Evolutionary conservation across 306 rosid genomes (phyloP), one percentile per base, ranked within the genome.

Genomic region (Fagus crenata): DNA sequence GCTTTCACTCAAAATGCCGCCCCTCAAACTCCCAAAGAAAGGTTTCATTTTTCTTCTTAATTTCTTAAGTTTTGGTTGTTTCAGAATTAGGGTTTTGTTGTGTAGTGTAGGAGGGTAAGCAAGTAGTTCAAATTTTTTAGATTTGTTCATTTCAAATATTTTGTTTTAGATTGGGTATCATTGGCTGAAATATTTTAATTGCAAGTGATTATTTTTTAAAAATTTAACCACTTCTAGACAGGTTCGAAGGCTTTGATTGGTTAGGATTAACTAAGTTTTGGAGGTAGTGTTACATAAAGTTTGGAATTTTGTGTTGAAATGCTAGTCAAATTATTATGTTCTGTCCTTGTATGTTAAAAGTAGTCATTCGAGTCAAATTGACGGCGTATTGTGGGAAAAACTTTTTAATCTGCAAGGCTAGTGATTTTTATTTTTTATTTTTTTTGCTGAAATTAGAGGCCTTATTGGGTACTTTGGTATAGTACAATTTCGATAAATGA

Each of bases 1-100:
- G 28, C 35, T 69, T 82, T 68, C 60, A 37, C 75, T n/a, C 84
- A 81, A 60, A 81, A 60, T 81, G 80, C 78, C 28, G 32, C 88
- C 71, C 68, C 89, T 32, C 81, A 77, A 74, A 35, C 73, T 1
- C 81, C 89, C 49, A 85, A 83, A 80, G 86, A 87, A 78, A 91
- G 90, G 96, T 91, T 35, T 0, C 33, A 6, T 54, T 77, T 68
- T 18, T 72, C 17, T 69, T 70, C 37, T 58, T 46, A 9, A 67
- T 37, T 68, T 32, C 4, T 73, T 41, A 32, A 14, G 2, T 15
- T 46, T 71, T 6, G 1, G 0, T 28, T 18, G 40, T 65, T 39
- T 43, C 71, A n/a, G 41, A 39, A 37, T 67, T 67, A 67, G 69
- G 67, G 69, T 36, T 64, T 63, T 64, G 22, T 36, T 9, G 33